Conservation (phyloP, 371 early-diverging fungal species). For the Gilbertella persicaria region DNA sequence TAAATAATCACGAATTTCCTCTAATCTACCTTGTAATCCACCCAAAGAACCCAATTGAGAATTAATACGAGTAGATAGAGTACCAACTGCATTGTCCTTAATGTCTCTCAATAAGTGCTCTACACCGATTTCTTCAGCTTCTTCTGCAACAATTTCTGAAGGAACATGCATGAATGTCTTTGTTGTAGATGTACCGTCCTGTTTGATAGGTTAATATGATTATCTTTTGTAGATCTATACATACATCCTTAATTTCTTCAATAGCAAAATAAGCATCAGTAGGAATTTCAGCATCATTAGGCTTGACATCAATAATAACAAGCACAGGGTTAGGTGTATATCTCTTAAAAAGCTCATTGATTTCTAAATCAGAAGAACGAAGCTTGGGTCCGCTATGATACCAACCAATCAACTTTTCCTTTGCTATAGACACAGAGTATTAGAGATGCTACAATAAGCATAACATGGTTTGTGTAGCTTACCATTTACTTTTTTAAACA, state of each 20-base stretch:
- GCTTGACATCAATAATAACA: slow-evolving; percentile 94
- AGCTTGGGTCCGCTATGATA: slow-evolving; percentile 99
- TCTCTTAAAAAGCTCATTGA: slow-evolving; percentile 96
- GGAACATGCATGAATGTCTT: slow-evolving; percentile 96
- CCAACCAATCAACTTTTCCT: slow-evolving; percentile 99
- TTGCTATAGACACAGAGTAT: slow-evolving; percentile 58
- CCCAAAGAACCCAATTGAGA: slow-evolving; percentile 89
- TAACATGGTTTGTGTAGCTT: slow-evolving; percentile 11
- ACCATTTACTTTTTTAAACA: slow-evolving; percentile 99
- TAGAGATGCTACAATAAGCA: not conserved
- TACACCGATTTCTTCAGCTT: slow-evolving; percentile 99
- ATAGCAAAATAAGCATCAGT: slow-evolving; percentile 96
- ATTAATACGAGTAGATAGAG: slow-evolving; percentile 86
- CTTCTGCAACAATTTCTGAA: slow-evolving; percentile 97
- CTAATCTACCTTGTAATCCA: slow-evolving; percentile 81
- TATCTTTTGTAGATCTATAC: slow-evolving; percentile 5
- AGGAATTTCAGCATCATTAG: slow-evolving; percentile 89
- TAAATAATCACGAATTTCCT: slow-evolving; percentile 86
- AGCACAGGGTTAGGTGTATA: slow-evolving; percentile 95
- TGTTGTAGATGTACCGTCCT: slow-evolving; percentile 95
- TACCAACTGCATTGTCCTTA: slow-evolving; percentile 95
- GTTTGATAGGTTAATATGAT: not conserved
- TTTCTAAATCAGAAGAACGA: slow-evolving; percentile 96
- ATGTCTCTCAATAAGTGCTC: slow-evolving; percentile 99
- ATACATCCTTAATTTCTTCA: slow-evolving; percentile 89